Evolutionary conservation across 2,329 filamentous ascomycete genomes (phyloP), one percentile per base, ranked within the genome.

Genomic region (Penicillium sp.): DNA sequence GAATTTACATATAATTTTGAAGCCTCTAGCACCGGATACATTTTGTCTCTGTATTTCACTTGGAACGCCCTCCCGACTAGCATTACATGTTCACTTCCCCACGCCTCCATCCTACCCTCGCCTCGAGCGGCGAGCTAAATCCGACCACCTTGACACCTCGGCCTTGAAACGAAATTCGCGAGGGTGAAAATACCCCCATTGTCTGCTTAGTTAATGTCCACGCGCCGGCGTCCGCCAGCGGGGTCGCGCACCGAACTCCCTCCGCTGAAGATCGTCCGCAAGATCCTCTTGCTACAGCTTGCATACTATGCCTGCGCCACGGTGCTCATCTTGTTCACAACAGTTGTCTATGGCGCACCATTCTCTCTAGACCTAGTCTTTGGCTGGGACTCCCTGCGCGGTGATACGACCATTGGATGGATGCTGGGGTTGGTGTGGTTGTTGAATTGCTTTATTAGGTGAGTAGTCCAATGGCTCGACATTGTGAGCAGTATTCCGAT

Each of bases 381-480:
- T 45, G 82, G 81, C 69, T 89, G 87, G 87, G 77, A 80, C 56
- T 82, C 79, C 48, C 61, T 89, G 53, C 74, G 87, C 52, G 85
- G 85, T 9, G 87, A 89, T 71, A 87, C 85, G 4, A 88, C 86
- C 0, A 79, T 86, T 16, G 87, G 87, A 58, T 89, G 86, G 86
- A 88, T 86, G 67, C 67, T 89, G 57, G 85, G 84, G 0, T 71
- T 88, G 55, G 85, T 87, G 39, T 89, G 87, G 86, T 75, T 89
- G 68, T 72, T 88, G 68, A 86, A 86, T 68, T 82, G 82, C 61
- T 75, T 88, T 46, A 76, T 86, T 60, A 83, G 82, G 87, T 89
- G 77, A 62, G 82, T 74, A 50, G 46, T 50, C 44, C 82, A 37
- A 22, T 37, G 5, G 10, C 55, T 59, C 45, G 49, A n/a, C 38